Evolutionary conservation across 139 green algal species (phyloP).

Genomic region (Chlorella sp.): DNA sequence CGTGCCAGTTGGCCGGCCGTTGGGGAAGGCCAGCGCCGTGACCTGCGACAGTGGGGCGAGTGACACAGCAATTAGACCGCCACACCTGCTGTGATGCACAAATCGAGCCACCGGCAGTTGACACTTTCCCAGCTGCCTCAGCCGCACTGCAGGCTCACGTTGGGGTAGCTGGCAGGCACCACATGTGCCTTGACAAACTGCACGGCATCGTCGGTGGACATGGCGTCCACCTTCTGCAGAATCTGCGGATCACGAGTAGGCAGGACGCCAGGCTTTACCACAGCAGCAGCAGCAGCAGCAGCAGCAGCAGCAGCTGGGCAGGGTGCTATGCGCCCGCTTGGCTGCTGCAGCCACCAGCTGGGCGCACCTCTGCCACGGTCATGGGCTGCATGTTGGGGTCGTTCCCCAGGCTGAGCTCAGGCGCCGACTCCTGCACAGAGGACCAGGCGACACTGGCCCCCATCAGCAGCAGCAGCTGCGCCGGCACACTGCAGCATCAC

Average conservation of each 20-base stretch:
- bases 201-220: background rate
- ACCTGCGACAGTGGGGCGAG: background rate
- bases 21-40: conserved; percentile 2
- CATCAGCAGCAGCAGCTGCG: background rate
- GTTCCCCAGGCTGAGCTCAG: background rate
- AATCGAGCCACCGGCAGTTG: too few species aligned
- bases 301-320: background rate
- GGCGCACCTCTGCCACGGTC: too few species aligned
- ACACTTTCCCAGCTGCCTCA: too few species aligned
- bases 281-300: background rate
- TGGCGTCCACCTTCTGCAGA: background rate
- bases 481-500: too few species aligned
- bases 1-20: background rate
- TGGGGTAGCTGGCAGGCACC: conserved; percentile 3
- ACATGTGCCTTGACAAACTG: conserved; percentile 17
- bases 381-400: too few species aligned
- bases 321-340: background rate
- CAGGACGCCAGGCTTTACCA: background rate
- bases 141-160: too few species aligned
- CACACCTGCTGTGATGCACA: too few species aligned
- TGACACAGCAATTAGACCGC: too few species aligned
- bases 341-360: background rate
- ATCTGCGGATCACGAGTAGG: background rate
- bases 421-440: background rate
- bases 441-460: too few species aligned